phyloP scores from a whole-genome alignment of 495 filamentous ascomycete genomes.

The Neurospora sublineolata region DNA sequence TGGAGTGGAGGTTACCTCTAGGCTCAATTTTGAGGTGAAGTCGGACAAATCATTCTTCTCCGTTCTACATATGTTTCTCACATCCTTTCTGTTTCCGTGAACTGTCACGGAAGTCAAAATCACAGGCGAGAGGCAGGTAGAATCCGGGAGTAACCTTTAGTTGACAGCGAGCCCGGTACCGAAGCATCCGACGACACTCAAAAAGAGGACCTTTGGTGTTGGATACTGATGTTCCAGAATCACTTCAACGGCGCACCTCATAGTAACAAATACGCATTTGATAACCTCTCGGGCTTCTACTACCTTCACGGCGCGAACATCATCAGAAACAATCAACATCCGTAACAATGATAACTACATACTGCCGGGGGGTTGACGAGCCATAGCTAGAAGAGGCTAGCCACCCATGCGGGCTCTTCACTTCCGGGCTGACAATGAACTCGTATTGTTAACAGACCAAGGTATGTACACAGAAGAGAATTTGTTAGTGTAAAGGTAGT shows the following conservation, averaged over 20 bases:
- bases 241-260: neutral
- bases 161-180: neutral
- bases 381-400: neutral
- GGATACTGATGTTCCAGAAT: neutral
- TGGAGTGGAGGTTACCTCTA: neutral
- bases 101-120: neutral
- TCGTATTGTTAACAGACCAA: neutral
- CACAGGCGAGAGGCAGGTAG: neutral
- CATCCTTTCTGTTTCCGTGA: neutral
- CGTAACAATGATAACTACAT: neutral
- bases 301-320: neutral
- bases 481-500: neutral
- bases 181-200: neutral
- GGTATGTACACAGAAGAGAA: neutral
- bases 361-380: neutral
- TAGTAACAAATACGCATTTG: neutral
- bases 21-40: neutral
- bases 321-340: neutral
- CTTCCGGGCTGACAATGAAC: neutral
- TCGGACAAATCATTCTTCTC: neutral
- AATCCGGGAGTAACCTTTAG: neutral
- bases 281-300: neutral
- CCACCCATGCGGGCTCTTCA: neutral
- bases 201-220: neutral
- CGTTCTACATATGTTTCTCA: neutral